Conservation (phyloP, 345 rosid species). For the Geranium rotundifolium region DNA sequence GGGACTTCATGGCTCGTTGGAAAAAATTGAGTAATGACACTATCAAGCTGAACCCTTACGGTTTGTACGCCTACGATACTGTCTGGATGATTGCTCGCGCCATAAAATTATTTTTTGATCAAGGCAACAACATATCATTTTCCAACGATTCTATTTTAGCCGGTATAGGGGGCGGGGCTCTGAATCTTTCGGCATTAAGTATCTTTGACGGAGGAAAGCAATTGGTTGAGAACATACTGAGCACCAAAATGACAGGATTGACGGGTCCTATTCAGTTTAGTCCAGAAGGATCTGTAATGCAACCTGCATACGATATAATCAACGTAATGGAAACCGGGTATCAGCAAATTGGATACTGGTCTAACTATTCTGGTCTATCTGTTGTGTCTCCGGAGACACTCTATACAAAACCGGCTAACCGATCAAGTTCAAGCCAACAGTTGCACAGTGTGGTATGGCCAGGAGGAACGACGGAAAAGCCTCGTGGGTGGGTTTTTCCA, state of each 20-base stretch:
- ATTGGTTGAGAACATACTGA: slow-evolving; percentile 41
- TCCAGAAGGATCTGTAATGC: slow-evolving; percentile 39
- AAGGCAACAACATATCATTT: slow-evolving; percentile 60
- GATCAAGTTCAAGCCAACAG: slow-evolving; percentile 62
- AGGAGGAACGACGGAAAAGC: slow-evolving; percentile 45
- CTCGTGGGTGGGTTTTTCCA: slow-evolving; percentile 94
- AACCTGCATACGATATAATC: slow-evolving; percentile 67
- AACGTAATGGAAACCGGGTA: slow-evolving; percentile 35
- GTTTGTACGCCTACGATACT: slow-evolving; percentile 76
- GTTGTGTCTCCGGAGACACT: slow-evolving; percentile 63
- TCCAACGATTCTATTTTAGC: slow-evolving; percentile 44
- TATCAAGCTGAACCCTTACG: slow-evolving; percentile 62
- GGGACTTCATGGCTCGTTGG: slow-evolving; percentile 57
- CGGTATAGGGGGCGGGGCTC: slow-evolving; percentile 31
- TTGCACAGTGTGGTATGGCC: slow-evolving; percentile 69
- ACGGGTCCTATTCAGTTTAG: slow-evolving; percentile 53
- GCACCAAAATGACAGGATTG: slow-evolving; percentile 63
- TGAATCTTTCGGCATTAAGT: slow-evolving; percentile 67
- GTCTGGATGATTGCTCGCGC: slow-evolving; percentile 86
- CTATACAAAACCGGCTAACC: slow-evolving; percentile 46
- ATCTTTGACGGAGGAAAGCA: slow-evolving; percentile 58
- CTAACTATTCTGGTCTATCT: slow-evolving; percentile 78
- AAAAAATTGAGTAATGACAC: slow-evolving; percentile 54
- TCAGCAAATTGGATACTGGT: slow-evolving; percentile 73
- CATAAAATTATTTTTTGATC: slow-evolving; percentile 49